A percentile compares a stretch with the other conserved stretches of the same genome.
Conservation (phyloP, 441 rosid species). For the Arabidopsis lyrata region DNA sequence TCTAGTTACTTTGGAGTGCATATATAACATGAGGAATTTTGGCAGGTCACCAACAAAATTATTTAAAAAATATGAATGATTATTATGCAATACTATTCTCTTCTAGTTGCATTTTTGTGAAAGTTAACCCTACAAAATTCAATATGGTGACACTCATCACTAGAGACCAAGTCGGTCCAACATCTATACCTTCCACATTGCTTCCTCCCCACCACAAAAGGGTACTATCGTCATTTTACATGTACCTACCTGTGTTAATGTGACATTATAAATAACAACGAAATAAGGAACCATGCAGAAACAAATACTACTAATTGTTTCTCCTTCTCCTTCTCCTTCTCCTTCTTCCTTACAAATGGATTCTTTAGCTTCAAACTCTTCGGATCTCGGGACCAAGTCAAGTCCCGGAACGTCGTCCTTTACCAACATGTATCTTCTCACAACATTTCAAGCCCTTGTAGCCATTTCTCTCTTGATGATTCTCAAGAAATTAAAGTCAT, state of each 20-base stretch:
- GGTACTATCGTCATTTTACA: conserved; percentile 22
- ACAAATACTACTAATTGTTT: neutral
- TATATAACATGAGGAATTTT: conserved; percentile 43
- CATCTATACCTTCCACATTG: conserved; percentile 16
- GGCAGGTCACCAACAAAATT: conserved; percentile 45
- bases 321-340: neutral
- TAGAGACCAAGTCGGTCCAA: conserved; percentile 28
- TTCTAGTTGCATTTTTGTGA: neutral
- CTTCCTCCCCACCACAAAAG: conserved; percentile 17
- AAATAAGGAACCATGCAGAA: conserved; percentile 19
- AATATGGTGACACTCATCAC: conserved; percentile 21
- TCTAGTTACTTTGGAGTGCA: conserved; percentile 18
- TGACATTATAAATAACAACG: conserved; percentile 34
- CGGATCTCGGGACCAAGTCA: conserved; percentile 26
- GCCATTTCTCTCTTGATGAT: conserved; percentile 28
- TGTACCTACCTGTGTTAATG: neutral
- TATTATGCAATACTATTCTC: neutral
- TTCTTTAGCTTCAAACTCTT: conserved; percentile 39
- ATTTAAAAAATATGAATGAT: neutral
- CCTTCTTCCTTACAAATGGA: conserved; percentile 26
- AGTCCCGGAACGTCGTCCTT: conserved; percentile 7
- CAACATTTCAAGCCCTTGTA: conserved; percentile 35
- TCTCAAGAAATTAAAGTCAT: conserved; percentile 32
- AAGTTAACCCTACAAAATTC: conserved; percentile 18
- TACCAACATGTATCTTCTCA: conserved; percentile 35